Evolutionary conservation across 495 filamentous ascomycete genomes (phyloP).

Genomic region (Aspergillus biplanus): DNA sequence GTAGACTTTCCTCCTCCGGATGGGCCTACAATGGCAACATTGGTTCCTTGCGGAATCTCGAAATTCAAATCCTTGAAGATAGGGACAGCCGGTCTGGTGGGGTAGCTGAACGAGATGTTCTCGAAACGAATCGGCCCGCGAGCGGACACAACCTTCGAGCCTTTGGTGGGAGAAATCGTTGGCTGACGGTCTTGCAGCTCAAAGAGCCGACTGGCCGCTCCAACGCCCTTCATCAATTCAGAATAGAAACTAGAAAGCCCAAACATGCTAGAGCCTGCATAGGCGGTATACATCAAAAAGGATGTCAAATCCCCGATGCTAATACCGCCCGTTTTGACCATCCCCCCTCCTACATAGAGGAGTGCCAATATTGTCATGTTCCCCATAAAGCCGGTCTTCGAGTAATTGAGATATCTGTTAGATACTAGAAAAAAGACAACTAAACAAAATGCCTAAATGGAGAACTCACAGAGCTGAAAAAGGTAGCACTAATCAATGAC

Average conservation of each 20-base stretch:
- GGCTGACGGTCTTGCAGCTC: constrained; percentile 93
- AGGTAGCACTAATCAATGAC: constrained; percentile 84
- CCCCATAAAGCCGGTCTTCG: constrained; percentile 78
- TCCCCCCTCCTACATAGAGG: constrained; percentile 85
- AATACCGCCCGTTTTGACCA: constrained; percentile 85
- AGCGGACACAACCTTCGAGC: constrained; percentile 74
- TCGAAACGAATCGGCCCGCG: constrained; percentile 86
- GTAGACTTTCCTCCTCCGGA: constrained; percentile 95
- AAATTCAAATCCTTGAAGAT: constrained; percentile 92
- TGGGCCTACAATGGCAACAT: constrained; percentile 95
- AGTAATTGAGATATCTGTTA: constrained; percentile 22
- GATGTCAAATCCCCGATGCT: constrained; percentile 92
- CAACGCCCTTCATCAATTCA: constrained; percentile 98
- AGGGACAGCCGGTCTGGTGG: constrained; percentile 82
- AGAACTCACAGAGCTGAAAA: constrained; percentile 72
- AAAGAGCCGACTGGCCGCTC: constrained; percentile 91
- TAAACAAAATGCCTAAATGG: neutral
- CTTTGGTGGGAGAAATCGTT: constrained; percentile 81
- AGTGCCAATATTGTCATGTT: constrained; percentile 96
- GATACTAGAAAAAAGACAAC: neutral
- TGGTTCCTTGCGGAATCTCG: constrained; percentile 86
- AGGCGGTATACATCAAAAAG: constrained; percentile 97
- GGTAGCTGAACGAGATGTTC: constrained; percentile 85
- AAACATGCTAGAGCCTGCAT: constrained; percentile 88
- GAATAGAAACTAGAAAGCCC: constrained; percentile 95